Conservation (phyloP, 345 rosid genomes). For the Citrus sinensis region DVS_A1.0 CM039166.1:16928001-16928500, state of each 20-base stretch:
- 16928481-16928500: not conserved
- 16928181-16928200: not conserved
- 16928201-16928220: not conserved
- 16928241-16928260: not conserved
- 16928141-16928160: not conserved
- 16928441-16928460: not conserved
- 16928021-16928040: not conserved
- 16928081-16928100: not conserved
- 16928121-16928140: not conserved
- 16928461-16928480: not conserved
- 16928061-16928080: not conserved
- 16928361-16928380: not conserved
- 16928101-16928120: too few relatives aligned
- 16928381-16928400: not conserved
- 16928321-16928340: not conserved
- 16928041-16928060: not conserved
- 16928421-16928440: not conserved
- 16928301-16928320: not conserved
- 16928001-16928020: slow-evolving; percentile 1
- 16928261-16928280: not conserved
- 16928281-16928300: not conserved
- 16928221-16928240: not conserved
- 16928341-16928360: not conserved
- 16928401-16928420: too few relatives aligned
- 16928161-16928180: not conserved